A percentile compares a stretch with the other conserved stretches of the same genome.
Evolutionary conservation across 2,329 filamentous ascomycete genomes (phyloP).

Genomic region (Alternaria sp.): DNA sequence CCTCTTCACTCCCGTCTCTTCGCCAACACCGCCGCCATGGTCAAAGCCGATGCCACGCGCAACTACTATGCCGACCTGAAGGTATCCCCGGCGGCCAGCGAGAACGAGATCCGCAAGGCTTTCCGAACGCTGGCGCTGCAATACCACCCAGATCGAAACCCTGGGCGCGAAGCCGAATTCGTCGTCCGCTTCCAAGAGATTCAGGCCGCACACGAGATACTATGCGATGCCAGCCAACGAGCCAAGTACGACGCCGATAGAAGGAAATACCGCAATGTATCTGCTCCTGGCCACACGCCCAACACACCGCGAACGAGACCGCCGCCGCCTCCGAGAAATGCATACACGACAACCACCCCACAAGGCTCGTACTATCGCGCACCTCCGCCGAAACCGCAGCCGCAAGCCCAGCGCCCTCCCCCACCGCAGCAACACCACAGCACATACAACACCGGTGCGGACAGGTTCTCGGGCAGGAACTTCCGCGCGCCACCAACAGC

Average conservation of each 20-base stretch:
- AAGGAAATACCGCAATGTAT: constrained; percentile 49
- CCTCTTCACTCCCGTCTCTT: background rate
- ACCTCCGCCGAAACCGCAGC: constrained; percentile 34
- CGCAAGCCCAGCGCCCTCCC: constrained; percentile 32
- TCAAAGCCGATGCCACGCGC: constrained; percentile 69
- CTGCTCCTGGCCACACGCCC: constrained; percentile 46
- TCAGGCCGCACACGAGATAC: constrained; percentile 82
- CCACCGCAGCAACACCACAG: constrained; percentile 37
- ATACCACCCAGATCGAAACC: constrained; percentile 89
- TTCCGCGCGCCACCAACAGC: constrained; percentile 48
- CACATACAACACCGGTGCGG: constrained; percentile 49
- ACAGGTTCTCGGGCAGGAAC: constrained; percentile 52
- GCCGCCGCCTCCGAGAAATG: constrained; percentile 53
- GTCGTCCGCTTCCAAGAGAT: constrained; percentile 86
- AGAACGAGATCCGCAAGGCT: constrained; percentile 81
- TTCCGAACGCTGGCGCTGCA: constrained; percentile 84
- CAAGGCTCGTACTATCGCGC: constrained; percentile 41
- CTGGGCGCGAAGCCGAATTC: constrained; percentile 78
- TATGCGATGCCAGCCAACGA: constrained; percentile 65
- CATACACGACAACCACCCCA: constrained; percentile 48
- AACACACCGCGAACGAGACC: constrained; percentile 49
- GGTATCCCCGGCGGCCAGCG: constrained; percentile 69
- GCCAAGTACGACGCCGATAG: constrained; percentile 68
- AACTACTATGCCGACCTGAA: constrained; percentile 90
- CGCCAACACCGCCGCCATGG: constrained; percentile 57